Conservation (phyloP, 2,329 filamentous ascomycete genomes). For the Colletotrichum plurivorum region DNA sequence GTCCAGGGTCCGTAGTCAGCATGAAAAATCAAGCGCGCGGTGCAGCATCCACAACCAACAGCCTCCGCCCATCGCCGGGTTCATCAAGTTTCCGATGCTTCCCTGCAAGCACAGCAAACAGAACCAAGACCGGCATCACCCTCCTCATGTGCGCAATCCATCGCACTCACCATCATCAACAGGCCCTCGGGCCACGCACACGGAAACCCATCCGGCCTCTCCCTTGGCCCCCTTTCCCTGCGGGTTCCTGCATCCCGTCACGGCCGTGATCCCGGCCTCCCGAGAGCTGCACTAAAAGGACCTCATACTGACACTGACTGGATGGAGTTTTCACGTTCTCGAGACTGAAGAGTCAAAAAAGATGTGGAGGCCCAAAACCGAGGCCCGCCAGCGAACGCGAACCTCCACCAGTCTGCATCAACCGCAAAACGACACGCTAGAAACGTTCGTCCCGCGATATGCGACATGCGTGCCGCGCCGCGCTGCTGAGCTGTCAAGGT, state of each 20-base stretch:
- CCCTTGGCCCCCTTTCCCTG: background rate
- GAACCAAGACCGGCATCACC: background rate
- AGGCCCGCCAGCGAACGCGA: background rate
- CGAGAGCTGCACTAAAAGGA: conserved; percentile 11
- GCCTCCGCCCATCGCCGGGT: too few species aligned
- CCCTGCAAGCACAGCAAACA: too few species aligned
- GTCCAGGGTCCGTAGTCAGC: conserved; percentile 19
- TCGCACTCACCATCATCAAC: background rate
- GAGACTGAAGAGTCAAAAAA: too few species aligned
- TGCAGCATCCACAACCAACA: background rate
- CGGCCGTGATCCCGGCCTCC: conserved; percentile 17
- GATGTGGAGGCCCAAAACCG: background rate
- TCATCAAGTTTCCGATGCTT: too few species aligned
- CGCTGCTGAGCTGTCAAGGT: conserved; percentile 35
- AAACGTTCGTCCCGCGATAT: too few species aligned
- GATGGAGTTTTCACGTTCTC: too few species aligned
- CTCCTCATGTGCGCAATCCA: conserved; percentile 1
- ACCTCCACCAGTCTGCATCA: background rate
- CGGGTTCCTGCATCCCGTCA: conserved; percentile 34
- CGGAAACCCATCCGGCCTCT: conserved; percentile 12
- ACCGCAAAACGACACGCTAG: background rate
- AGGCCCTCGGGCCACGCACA: background rate
- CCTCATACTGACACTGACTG: background rate
- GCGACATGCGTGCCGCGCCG: too few species aligned
- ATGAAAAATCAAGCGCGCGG: conserved; percentile 31